Evolutionary conservation across 2,329 filamentous ascomycete species (phyloP), one percentile per base, ranked within the genome.

Genomic region (Neonectria hederae): DNA sequence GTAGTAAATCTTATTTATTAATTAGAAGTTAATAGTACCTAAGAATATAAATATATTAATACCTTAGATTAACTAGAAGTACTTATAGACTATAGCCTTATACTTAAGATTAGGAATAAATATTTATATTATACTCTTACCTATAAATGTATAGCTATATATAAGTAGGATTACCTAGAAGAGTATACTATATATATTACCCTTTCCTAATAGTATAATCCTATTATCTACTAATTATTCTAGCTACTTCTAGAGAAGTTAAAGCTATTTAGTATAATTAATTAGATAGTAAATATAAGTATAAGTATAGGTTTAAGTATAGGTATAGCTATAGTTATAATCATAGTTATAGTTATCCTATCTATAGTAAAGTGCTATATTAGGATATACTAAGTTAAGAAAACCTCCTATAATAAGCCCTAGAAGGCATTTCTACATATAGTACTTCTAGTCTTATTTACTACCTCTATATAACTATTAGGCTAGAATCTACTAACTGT

Each of bases 101-200:
- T 80, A 71, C 42, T 45, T 14, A 10, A 45, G 19, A 45, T 45
- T 10, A 6, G 10, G 10, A 32, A 77, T 64, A 21, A 79, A 80
- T 19, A 63, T 73, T 22, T 17, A 26, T 2, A 79, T 72, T 1
- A 76, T 83, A 22, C 77, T 78, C 68, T 85, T 84, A 54, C 76
- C 72, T 28, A 80, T 72, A 49, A 84, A 79, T 2, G 77, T 82
- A 71, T 84, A 84, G 63, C 80, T 76, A 65, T 83, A 77, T 2
- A 63, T 71, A 24, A 78, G 67, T 42, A 84, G 74, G 9, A 77
- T 80, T 4, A 84, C 69, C 58, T 76, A 72, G 66, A 84, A 84
- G 6, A 83, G 69, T 5, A 76, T 62, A 17, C 80, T 76, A 9
- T 77, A 74, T 1, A 79, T 67, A 5, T 81, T 78, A 28, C 70